Base-by-base conservation (phyloP, 2,329 filamentous ascomycete species). In the Fusarium napiforme region DNA sequence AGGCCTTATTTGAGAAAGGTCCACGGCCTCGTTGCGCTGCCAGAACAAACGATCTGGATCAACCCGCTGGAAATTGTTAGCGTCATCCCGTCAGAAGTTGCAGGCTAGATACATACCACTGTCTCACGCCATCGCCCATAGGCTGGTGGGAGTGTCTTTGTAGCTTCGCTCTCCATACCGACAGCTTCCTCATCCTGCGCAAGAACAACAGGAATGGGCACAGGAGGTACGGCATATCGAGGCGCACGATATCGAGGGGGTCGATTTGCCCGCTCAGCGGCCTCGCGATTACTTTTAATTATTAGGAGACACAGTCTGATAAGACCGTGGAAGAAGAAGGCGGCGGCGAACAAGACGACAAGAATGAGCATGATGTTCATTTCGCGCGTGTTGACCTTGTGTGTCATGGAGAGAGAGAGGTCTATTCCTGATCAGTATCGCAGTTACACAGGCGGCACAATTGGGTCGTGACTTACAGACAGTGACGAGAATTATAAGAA, bases 71-170 rank as follows among this genome's bases (percentile, higher is more conserved):
- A 43, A 28, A 55, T 9, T 10, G n/a, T 72, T 57, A 78, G 72
- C 43, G 23, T 23, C 10, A 19, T 30, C 18, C 30, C 3, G 21
- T 14, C 36, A 43, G 32, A 21, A 7, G 9, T 23, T 6, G 11
- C 10, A 9, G 5, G 47, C 16, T 26, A 32, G 36, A 4, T 53
- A 90, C 91, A 81, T 87, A 93, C 92, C 82, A 96, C 93, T 78
- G 92, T 96, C 81, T 92, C 91, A 59, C 94, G 87, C 93, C 94
- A 97, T 2, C 94, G 84, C 0, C 95, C 95, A 79, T 97, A 97
- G 5, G 94, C 94, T 0, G 95, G 95, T 8, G 95, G 95, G 14
- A 91, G 89, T 26, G 87, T 73, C 75, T 91, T 90, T 46, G 84
- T 83, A 0, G 87, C 83, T 66, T 90, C 87, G 57, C 85, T 88